These are phyloP conservation scores for Mucor racemosus DNA, from an alignment of 371 early-diverging fungal genomes.

Conservation along the genomic window DNA sequence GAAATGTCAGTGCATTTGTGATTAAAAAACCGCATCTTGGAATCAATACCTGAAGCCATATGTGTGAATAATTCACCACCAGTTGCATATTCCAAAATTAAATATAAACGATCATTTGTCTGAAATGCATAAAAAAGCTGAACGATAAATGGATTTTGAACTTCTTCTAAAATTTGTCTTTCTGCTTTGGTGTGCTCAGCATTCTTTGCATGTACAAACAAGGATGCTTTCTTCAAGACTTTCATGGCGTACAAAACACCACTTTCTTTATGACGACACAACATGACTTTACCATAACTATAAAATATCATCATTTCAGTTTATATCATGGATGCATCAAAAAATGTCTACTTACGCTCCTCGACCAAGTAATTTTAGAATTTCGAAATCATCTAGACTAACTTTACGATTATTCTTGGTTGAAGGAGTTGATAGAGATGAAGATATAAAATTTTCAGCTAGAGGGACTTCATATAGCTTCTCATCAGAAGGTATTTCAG, in stretches of 20 bases:
- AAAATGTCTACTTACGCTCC: slow-evolving; percentile 64
- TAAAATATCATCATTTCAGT: background rate
- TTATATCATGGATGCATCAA: background rate
- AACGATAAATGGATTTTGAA: slow-evolving; percentile 93
- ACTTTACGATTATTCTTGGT: slow-evolving; percentile 63
- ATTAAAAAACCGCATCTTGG: slow-evolving; percentile 5
- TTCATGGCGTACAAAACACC: slow-evolving; percentile 88
- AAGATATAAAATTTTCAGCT: slow-evolving; percentile 41
- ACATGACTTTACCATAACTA: slow-evolving; percentile 52
- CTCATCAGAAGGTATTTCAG: slow-evolving; percentile 33
- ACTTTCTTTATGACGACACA: slow-evolving; percentile 46
- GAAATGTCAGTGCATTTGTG: slow-evolving; percentile 3
- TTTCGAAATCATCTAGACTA: slow-evolving; percentile 87
- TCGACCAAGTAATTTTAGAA: slow-evolving; percentile 93
- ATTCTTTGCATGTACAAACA: slow-evolving; percentile 72
- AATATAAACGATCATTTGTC: slow-evolving; percentile 85
- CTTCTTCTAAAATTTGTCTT: slow-evolving; percentile 75
- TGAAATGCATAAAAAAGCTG: slow-evolving; percentile 95
- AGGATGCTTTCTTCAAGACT: slow-evolving; percentile 85
- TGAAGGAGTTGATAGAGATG: slow-evolving; percentile 33
- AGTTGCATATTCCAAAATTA: slow-evolving; percentile 97
- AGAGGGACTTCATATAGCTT: slow-evolving; percentile 47
- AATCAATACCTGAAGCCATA: slow-evolving; percentile 43
- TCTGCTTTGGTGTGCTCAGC: slow-evolving; percentile 79
- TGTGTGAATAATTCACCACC: slow-evolving; percentile 96